phyloP scores from a whole-genome alignment of 306 rosid genomes.

The Cicer cuneatum region DNA sequence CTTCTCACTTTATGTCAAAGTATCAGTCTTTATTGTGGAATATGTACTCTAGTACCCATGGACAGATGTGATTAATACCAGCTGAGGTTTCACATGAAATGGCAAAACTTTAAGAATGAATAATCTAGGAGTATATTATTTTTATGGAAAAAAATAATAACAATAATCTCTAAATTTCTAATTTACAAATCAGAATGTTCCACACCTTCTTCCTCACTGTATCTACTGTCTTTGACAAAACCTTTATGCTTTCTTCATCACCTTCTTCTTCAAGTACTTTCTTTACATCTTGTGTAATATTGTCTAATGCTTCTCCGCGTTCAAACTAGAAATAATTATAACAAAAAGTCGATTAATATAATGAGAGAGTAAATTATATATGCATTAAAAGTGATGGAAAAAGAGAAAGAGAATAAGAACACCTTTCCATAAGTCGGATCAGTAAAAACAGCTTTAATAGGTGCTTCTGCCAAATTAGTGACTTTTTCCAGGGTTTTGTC shows the following conservation, averaged over 20 bases:
- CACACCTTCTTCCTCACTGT: constrained; percentile 89
- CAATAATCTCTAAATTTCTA: constrained; percentile 16
- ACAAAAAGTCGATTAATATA: constrained; percentile 23
- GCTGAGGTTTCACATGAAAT: background rate
- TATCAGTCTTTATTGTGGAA: constrained; percentile 10
- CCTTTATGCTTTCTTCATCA: constrained; percentile 87
- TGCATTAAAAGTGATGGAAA: constrained; percentile 22
- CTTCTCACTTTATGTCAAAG: background rate
- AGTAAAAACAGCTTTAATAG: constrained; percentile 84
- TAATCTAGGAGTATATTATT: background rate
- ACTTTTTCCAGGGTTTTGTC: constrained; percentile 84
- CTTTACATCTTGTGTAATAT: constrained; percentile 79
- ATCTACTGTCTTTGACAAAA: constrained; percentile 86
- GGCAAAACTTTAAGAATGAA: background rate
- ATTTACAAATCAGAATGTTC: constrained; percentile 35
- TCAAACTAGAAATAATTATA: constrained; percentile 69
- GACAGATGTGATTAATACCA: background rate
- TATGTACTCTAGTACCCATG: background rate
- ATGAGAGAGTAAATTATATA: background rate
- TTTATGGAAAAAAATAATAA: background rate
- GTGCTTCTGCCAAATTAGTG: constrained; percentile 69
- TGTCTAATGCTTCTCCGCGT: constrained; percentile 94
- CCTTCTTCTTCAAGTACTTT: constrained; percentile 79
- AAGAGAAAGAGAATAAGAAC: constrained; percentile 24
- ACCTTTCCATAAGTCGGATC: constrained; percentile 97